Evolutionary conservation across 176 grass and related monocot species (phyloP), one percentile per base, ranked within the genome.

Genomic region (Tillandsia fasciculata): DNA sequence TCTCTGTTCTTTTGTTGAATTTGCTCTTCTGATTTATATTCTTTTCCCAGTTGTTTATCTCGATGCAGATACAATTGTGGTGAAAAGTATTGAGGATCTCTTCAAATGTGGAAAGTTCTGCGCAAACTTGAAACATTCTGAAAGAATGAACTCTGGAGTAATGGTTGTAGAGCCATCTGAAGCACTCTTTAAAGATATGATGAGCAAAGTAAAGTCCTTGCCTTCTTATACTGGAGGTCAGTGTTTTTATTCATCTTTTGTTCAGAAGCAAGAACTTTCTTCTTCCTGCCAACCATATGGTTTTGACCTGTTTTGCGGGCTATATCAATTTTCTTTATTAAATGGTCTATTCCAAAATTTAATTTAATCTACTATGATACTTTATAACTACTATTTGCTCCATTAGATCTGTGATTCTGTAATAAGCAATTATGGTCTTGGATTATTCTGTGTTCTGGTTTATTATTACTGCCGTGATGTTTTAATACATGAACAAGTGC

Each of bases 101-200:
- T 97, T 97, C 77, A 86, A 87, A 49, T 97, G 89, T 48, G 89
- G 94, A 47, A 83, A 87, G 75, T 97, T 97, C 49, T 93, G 94
- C 81, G 89, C 86, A 48, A 97, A 97, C 68, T 70, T 97, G 75
- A 97, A 97, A 76, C 94, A 93, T 84, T 97, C 94, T 49, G 94
- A 97, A 83, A 89, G 87, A 77, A 85, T 97, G 85, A 97, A 97
- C 64, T 97, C 94, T 61, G 94, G 89, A 24, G 89, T 97, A 63
- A 81, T 97, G 89, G 94, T 97, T 76, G 89, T 97, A 65, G 94
- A 97, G 58, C 94, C 94, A 65, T 97, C 94, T 79, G 86, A 83
- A 83, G 57, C 74, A 78, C 72, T 89, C 56, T 97, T 87, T 63
- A 85, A 75, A 11, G 82, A 97, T 81, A 97, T 97, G 94, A 90